Evolutionary conservation across 2,329 filamentous ascomycete species (phyloP).

Genomic region (Venturia asperata): DNA sequence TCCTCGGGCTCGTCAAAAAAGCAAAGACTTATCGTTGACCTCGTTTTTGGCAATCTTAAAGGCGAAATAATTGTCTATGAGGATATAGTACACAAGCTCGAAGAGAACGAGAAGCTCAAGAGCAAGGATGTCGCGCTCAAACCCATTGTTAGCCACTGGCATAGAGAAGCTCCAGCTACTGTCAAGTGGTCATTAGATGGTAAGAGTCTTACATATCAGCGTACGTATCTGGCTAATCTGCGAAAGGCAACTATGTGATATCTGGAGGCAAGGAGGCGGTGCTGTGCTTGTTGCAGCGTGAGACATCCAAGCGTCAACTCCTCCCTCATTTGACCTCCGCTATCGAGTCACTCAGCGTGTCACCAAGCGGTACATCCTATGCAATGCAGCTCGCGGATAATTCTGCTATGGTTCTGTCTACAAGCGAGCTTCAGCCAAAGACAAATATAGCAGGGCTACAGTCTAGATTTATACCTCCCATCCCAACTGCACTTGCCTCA

Average conservation of each 20-base stretch:
- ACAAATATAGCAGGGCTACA: conserved; percentile 82
- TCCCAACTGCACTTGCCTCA: not conserved
- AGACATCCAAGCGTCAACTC: conserved; percentile 73
- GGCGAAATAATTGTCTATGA: conserved; percentile 78
- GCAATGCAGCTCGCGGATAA: conserved; percentile 84
- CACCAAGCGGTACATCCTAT: conserved; percentile 71
- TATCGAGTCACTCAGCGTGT: conserved; percentile 79
- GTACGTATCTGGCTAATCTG: conserved; percentile 19
- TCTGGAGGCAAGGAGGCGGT: conserved; percentile 88
- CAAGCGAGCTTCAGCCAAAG: conserved; percentile 77
- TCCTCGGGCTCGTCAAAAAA: conserved; percentile 23
- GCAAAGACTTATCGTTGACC: conserved; percentile 39
- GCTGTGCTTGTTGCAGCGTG: conserved; percentile 86
- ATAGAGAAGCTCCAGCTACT: conserved; percentile 72
- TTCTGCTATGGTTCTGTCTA: conserved; percentile 82
- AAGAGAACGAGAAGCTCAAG: conserved; percentile 36
- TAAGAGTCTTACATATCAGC: conserved; percentile 35
- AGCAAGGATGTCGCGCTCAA: conserved; percentile 32
- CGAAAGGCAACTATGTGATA: conserved; percentile 77
- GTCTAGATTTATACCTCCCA: conserved; percentile 25
- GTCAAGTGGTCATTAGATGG: conserved; percentile 92
- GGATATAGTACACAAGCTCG: conserved; percentile 57
- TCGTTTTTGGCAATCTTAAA: conserved; percentile 68
- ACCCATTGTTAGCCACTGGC: conserved; percentile 78
- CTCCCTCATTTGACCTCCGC: conserved; percentile 84